Conservation (phyloP, 345 rosid genomes). For the Capsella bursapastoris region DNA sequence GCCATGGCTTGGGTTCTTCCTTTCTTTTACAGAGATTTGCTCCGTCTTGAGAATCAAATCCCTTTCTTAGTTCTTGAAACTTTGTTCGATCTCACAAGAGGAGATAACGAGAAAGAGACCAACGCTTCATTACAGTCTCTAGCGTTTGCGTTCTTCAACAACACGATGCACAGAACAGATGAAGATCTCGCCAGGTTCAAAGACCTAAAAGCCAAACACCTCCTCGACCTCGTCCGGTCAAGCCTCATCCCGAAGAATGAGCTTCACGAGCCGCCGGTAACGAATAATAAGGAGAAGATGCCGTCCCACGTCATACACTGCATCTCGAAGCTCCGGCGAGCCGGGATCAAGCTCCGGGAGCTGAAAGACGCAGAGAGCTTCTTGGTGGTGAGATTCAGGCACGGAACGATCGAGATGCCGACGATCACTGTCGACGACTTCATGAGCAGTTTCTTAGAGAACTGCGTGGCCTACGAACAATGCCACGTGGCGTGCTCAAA, state of each 20-base stretch:
- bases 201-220: slow-evolving; percentile 53
- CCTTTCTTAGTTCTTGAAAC: slow-evolving; percentile 71
- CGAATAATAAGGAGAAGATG: slow-evolving; percentile 3
- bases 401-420: slow-evolving; percentile 76
- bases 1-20: slow-evolving; percentile 79
- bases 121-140: slow-evolving; percentile 48
- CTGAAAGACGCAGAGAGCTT: slow-evolving; percentile 52
- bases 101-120: slow-evolving; percentile 40
- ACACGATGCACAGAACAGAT: slow-evolving; percentile 52
- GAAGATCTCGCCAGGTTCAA: slow-evolving; percentile 40
- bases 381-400: slow-evolving; percentile 59
- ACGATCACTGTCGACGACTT: slow-evolving; percentile 68
- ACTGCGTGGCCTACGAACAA: slow-evolving; percentile 84
- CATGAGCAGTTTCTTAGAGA: slow-evolving; percentile 66
- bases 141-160: slow-evolving; percentile 67
- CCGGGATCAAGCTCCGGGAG: slow-evolving; percentile 58
- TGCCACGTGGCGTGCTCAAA: slow-evolving; percentile 61
- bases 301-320: slow-evolving; percentile 58
- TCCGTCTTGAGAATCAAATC: slow-evolving; percentile 58
- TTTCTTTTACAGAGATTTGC: slow-evolving; percentile 65
- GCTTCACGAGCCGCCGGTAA: slow-evolving; percentile 24
- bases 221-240: slow-evolving; percentile 70
- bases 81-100: slow-evolving; percentile 55
- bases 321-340: slow-evolving; percentile 68
- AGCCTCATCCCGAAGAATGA: slow-evolving; percentile 49